Evolutionary conservation across 306 rosid genomes (phyloP).

Genomic region (Fragaria ananassa): DNA sequence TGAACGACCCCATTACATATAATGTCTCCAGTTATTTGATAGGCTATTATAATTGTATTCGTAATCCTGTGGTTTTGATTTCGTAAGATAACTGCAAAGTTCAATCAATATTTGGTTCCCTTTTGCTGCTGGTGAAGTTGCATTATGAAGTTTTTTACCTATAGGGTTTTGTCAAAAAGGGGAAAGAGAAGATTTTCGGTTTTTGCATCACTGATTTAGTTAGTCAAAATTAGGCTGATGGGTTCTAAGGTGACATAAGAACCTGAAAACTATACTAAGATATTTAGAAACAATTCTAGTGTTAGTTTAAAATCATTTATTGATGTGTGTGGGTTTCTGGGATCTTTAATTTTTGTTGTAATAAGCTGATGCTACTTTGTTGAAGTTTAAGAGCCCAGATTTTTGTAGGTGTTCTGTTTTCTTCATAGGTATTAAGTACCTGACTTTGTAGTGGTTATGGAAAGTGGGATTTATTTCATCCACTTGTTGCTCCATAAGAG

Average conservation of each 20-base stretch:
- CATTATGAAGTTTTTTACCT: neutral
- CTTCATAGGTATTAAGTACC: neutral
- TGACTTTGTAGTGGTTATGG: neutral
- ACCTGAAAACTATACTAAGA: neutral
- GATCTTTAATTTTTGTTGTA: neutral
- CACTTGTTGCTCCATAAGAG: neutral
- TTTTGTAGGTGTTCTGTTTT: neutral
- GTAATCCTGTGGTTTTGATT: neutral
- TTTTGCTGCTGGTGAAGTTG: neutral
- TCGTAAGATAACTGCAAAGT: neutral
- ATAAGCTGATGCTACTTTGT: neutral
- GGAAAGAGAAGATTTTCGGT: too few relatives aligned
- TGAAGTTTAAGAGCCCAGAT: neutral
- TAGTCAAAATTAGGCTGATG: neutral
- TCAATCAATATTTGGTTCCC: neutral
- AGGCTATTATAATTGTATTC: neutral
- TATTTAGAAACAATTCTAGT: neutral
- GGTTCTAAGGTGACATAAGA: constrained; percentile 12
- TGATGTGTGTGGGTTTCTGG: neutral
- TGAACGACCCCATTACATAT: neutral
- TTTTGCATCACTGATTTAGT: neutral
- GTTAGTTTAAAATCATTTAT: neutral
- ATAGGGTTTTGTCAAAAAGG: neutral
- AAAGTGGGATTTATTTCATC: neutral
- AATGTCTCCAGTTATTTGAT: neutral